Evolutionary conservation across 345 rosid genomes (phyloP), one percentile per base, ranked within the genome.

Genomic region (Eucalyptus marginata): DNA sequence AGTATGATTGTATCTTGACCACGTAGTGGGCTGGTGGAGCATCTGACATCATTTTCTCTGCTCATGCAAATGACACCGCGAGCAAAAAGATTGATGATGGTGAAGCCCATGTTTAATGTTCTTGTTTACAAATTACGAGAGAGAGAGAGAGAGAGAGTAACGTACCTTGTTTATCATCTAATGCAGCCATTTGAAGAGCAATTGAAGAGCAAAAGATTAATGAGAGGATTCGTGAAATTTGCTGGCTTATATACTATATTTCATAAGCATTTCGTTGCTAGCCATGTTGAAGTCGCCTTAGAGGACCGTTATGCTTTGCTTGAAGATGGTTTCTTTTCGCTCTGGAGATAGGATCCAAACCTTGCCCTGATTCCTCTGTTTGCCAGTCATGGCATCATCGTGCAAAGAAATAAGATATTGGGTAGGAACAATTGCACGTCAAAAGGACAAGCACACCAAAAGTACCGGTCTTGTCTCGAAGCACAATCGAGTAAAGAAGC

Each of bases 1-100:
- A 95, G 89, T 92, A 94, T 18, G 89, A 91, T 89, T 95, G 92
- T 86, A 95, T 92, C 87, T 91, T 93, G 88, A 95, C 86, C 16
- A 64, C 46, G 92, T 94, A 95, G 93, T 95, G 96, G 24, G 93
- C 64, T 22, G 97, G 97, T 3, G 93, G 88, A 44, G 92, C 88
- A 50, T 93, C 94, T 40, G 97, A 92, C 18, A 91, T 36, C 40
- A 36, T 36, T 36, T 36, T 36, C 40, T 36, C 40, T 36, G 40
- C 40, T 36, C 40, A 36, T 36, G 40, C 40, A 36, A 36, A 59
- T 87, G 58, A 16, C 18, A 44, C 13, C 84, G 29, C 50, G n/a
- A 13, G 52, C 46, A 79, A 51, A n/a, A 54, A 7, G 22, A 36
- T 31, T 86, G 52, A 22, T 71, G 43, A 22, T 13, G 13, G 83